Conservation (phyloP, 2,329 filamentous ascomycete species). For the Penicillium verrucosum region DNA sequence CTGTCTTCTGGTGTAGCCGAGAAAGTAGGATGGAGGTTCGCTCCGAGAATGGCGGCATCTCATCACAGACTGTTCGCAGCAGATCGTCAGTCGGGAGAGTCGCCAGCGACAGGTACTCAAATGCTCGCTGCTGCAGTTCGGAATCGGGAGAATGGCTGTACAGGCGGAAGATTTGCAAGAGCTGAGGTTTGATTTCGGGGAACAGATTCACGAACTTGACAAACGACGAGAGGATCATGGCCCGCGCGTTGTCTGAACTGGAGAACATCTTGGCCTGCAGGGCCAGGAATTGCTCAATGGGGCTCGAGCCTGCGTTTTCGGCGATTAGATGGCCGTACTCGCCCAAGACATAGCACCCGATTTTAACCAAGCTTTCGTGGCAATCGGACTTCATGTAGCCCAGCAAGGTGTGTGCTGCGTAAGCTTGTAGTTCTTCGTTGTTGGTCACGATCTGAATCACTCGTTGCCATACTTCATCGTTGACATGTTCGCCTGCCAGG, state of each 20-base stretch:
- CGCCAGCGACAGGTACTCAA: constrained; percentile 86
- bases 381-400: constrained; percentile 91
- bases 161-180: constrained; percentile 82
- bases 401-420: constrained; percentile 88
- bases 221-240: constrained; percentile 92
- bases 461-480: constrained; percentile 97
- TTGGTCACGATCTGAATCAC: constrained; percentile 99
- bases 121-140: constrained; percentile 92
- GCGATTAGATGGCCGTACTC: constrained; percentile 97
- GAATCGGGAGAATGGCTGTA: constrained; percentile 95
- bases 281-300: constrained; percentile 94
- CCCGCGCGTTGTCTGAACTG: constrained; percentile 83
- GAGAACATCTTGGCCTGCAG: constrained; percentile 84
- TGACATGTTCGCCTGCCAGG: constrained; percentile 96
- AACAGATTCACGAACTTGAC: constrained; percentile 98
- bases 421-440: constrained; percentile 96
- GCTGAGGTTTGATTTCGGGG: constrained; percentile 94
- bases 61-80: constrained; percentile 88
- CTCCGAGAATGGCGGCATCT: constrained; percentile 98
- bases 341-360: constrained; percentile 90
- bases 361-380: constrained; percentile 96
- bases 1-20: constrained; percentile 89
- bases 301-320: constrained; percentile 85
- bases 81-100: constrained; percentile 86
- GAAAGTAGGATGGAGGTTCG: constrained; percentile 88